Conservation (phyloP, 2,329 filamentous ascomycete genomes). For the Venturia oleaginea region DNA sequence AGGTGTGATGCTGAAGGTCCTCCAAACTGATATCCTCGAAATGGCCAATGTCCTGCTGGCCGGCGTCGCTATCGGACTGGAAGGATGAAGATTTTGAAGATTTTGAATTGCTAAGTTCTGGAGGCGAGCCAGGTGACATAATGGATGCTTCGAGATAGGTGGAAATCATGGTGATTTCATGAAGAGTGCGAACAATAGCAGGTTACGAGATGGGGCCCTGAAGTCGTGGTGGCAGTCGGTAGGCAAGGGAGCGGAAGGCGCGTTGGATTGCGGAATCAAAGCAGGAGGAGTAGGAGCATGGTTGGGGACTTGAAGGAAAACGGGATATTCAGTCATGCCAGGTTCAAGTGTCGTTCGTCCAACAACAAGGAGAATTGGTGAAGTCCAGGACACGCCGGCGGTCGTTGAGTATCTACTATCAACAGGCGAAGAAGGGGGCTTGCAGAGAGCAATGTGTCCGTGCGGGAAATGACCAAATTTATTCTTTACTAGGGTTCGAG, state of each 20-base stretch:
- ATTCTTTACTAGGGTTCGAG: too few species aligned
- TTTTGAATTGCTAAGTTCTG: conserved; percentile 74
- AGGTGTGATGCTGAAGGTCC: conserved; percentile 43
- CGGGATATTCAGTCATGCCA: too few species aligned
- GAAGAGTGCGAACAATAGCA: neutral
- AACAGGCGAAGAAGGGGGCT: neutral
- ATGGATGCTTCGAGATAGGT: conserved; percentile 10
- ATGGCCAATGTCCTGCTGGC: conserved; percentile 61
- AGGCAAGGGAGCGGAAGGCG: conserved; percentile 11
- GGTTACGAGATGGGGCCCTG: conserved; percentile 15
- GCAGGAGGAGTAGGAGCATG: neutral
- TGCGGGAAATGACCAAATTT: too few species aligned
- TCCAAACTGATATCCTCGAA: conserved; percentile 92
- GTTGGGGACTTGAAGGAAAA: too few species aligned
- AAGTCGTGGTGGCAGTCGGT: conserved; percentile 19
- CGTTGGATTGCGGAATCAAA: conserved; percentile 6
- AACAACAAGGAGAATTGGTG: too few species aligned
- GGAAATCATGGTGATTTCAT: conserved; percentile 2
- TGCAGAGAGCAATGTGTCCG: too few species aligned
- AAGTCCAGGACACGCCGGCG: too few species aligned
- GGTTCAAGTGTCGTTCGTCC: too few species aligned
- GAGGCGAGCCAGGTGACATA: conserved; percentile 53
- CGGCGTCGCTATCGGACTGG: conserved; percentile 60
- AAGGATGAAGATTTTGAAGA: conserved; percentile 88
- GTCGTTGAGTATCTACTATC: too few species aligned